Evolutionary conservation across 2,329 filamentous ascomycete species (phyloP).

Genomic region (Epichloe sp.): DNA sequence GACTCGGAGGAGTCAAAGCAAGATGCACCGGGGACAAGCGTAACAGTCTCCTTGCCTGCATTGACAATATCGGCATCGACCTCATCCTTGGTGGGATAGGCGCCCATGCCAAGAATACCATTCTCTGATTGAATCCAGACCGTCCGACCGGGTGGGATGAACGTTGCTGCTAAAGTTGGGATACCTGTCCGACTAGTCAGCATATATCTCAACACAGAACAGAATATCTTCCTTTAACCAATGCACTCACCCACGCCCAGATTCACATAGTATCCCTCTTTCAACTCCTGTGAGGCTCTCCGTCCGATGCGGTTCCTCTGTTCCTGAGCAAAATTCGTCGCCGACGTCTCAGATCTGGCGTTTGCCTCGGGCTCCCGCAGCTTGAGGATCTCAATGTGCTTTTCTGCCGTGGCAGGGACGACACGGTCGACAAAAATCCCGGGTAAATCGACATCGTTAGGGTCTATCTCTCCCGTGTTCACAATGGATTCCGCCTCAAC

Average conservation of each 20-base stretch:
- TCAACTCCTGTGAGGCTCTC: constrained; percentile 67
- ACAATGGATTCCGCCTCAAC: constrained; percentile 82
- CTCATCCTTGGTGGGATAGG: constrained; percentile 59
- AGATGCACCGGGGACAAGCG: constrained; percentile 60
- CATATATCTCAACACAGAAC: not conserved
- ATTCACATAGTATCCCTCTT: constrained; percentile 70
- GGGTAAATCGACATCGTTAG: constrained; percentile 64
- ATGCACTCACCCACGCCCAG: constrained; percentile 46
- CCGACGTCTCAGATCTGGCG: constrained; percentile 21
- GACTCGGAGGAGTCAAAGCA: constrained; percentile 72
- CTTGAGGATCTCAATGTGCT: constrained; percentile 60
- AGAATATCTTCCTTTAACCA: not conserved
- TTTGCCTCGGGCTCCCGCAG: constrained; percentile 30
- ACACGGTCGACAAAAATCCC: constrained; percentile 77
- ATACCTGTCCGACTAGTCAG: constrained; percentile 39
- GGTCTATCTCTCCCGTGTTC: constrained; percentile 55
- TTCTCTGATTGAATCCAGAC: constrained; percentile 85
- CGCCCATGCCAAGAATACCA: constrained; percentile 71
- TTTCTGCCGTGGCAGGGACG: constrained; percentile 57
- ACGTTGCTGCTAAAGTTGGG: constrained; percentile 71
- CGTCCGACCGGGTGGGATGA: constrained; percentile 51
- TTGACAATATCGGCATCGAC: constrained; percentile 74
- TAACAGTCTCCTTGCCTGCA: constrained; percentile 79
- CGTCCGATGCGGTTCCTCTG: constrained; percentile 61
- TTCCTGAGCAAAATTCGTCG: constrained; percentile 30